Conservation (phyloP, 305 asterid genomes). For the Plantago rigida region DNA sequence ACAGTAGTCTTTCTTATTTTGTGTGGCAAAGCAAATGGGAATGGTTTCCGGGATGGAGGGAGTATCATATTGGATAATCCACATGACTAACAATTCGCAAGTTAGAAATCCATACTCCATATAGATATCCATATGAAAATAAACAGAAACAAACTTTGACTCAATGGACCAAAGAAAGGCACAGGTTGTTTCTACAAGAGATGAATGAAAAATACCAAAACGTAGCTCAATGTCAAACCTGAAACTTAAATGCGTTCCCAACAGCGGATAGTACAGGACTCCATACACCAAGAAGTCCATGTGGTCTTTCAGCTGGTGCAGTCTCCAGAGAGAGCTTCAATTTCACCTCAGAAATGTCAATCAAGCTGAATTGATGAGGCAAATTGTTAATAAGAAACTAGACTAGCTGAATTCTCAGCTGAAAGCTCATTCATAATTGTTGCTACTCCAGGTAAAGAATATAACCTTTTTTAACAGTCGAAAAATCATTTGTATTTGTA, state of each 20-base stretch:
- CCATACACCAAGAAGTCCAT: conserved; percentile 92
- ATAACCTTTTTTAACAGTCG: too few relatives aligned
- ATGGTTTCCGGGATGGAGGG: not conserved
- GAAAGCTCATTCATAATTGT: too few relatives aligned
- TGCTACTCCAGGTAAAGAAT: too few relatives aligned
- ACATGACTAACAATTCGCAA: not conserved
- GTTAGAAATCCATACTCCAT: not conserved
- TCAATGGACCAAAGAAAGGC: not conserved
- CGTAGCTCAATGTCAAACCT: conserved; percentile 39
- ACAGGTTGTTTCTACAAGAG: not conserved
- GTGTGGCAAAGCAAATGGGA: not conserved
- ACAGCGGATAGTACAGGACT: conserved; percentile 93
- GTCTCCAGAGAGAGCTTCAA: conserved; percentile 86
- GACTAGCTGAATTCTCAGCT: too few relatives aligned
- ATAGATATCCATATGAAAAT: not conserved
- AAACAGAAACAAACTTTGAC: not conserved
- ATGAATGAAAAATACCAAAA: conserved; percentile 7
- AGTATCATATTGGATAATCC: not conserved
- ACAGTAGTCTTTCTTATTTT: too few relatives aligned
- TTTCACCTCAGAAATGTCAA: conserved; percentile 87
- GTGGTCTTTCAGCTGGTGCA: conserved; percentile 85
- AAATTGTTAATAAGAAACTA: conserved; percentile 11
- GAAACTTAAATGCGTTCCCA: conserved; percentile 90
- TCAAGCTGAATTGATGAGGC: conserved; percentile 52
- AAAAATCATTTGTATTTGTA: too few relatives aligned